Percentiles rank a stretch among this genome's conserved stretches.
Conservation (phyloP, 1,139 yeast genomes). For the Saccharomyces hybrid region DNA sequence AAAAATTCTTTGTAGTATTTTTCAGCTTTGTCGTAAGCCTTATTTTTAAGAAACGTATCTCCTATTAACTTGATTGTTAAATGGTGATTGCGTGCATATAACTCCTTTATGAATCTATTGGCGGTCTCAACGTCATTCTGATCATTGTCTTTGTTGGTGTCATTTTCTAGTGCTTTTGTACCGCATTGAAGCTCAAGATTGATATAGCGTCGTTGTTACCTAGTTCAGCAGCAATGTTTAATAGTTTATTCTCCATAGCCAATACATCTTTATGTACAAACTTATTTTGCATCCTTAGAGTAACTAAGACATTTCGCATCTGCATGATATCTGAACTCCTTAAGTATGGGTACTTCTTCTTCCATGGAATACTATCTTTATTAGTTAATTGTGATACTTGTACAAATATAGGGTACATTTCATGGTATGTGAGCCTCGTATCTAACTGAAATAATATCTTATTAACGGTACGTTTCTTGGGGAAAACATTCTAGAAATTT, state of each 20-base stretch:
- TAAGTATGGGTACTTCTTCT: constrained; percentile 38
- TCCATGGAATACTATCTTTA: constrained; percentile 8
- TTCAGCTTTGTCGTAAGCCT: constrained; percentile 44
- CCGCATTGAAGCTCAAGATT: constrained; percentile 50
- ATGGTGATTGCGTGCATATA: constrained; percentile 57
- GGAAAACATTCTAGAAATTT: constrained; percentile 49
- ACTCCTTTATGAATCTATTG: constrained; percentile 48
- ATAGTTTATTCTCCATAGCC: constrained; percentile 57
- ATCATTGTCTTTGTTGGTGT: constrained; percentile 20
- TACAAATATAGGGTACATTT: constrained; percentile 45
- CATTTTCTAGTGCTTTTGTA: constrained; percentile 8
- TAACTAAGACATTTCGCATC: constrained; percentile 59
- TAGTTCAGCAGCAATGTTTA: constrained; percentile 75
- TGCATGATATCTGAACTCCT: constrained; percentile 48
- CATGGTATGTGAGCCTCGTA: constrained; percentile 46
- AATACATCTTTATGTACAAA: constrained; percentile 49
- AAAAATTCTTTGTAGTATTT: constrained; percentile 56
- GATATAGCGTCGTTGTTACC: constrained; percentile 80
- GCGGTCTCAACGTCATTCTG: constrained; percentile 58
- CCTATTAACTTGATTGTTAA: constrained; percentile 66
- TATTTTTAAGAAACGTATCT: constrained; percentile 51
- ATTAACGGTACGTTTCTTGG: constrained; percentile 50
- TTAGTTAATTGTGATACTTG: not conserved
- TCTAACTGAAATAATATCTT: constrained; percentile 59
- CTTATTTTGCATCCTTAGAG: constrained; percentile 53